Percentiles rank a stretch among this genome's conserved stretches.
Conservation (phyloP, 768 basidiomycete species). For the Mycena crocata region DNA sequence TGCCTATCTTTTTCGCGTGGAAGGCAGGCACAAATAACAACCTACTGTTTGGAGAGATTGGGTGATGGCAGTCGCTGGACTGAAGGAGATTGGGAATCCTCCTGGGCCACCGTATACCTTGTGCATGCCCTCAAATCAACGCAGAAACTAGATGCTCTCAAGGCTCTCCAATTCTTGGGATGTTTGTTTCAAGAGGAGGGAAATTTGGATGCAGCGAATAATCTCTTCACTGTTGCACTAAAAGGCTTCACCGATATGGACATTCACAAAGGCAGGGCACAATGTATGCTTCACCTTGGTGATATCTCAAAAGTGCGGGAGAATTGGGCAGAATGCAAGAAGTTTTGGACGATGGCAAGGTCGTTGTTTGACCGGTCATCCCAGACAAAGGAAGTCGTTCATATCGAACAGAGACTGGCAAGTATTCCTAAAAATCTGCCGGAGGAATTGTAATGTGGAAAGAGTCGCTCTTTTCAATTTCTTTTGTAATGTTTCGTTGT, state of each 20-base stretch:
- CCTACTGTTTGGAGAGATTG: neutral
- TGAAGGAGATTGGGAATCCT: neutral
- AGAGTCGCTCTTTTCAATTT: too few species aligned
- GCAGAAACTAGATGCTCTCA: neutral
- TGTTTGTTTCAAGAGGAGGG: neutral
- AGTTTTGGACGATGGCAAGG: too few species aligned
- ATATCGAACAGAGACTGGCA: too few species aligned
- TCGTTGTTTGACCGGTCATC: too few species aligned
- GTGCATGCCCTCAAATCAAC: neutral
- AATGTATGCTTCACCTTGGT: neutral
- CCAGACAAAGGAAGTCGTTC: too few species aligned
- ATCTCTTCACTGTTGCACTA: neutral
- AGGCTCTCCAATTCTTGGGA: neutral
- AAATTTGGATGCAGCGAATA: neutral
- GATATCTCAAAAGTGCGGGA: neutral
- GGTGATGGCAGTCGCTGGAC: neutral
- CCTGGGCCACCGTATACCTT: neutral
- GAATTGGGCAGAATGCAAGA: too few species aligned
- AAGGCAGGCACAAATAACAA: neutral
- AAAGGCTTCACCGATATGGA: neutral
- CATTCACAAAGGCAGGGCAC: neutral
- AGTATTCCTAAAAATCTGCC: too few species aligned
- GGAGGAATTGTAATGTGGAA: too few species aligned
- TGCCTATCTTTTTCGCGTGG: neutral
- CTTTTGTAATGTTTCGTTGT: too few species aligned